These are phyloP conservation scores for Solanum hybrid DNA, from an alignment of 305 asterid species.

Conservation along the genomic window DNA sequence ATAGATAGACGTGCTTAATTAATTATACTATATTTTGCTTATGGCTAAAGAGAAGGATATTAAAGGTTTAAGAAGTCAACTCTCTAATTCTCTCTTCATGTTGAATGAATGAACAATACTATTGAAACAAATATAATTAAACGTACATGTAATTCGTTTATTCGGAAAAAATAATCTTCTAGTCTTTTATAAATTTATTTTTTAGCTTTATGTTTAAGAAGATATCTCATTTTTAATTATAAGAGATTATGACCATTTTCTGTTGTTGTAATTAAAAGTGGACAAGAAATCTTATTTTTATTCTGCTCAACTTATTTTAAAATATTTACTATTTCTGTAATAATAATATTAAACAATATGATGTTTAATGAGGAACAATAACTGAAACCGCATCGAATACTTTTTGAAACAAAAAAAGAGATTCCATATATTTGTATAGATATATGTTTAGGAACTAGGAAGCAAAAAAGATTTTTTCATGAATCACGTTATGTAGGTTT, in stretches of 20 bases:
- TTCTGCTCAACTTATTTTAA: not conserved
- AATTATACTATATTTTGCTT: not conserved
- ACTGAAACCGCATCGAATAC: not conserved
- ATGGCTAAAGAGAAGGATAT: not conserved
- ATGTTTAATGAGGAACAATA: not conserved
- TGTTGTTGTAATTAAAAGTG: not conserved
- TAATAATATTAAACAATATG: not conserved
- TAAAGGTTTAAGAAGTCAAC: not conserved
- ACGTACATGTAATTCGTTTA: not conserved
- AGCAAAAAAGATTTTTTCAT: not conserved
- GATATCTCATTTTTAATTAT: not conserved
- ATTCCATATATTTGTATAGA: not conserved
- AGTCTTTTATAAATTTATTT: not conserved
- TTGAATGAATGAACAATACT: not conserved
- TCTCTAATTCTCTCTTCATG: not conserved
- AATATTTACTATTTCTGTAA: not conserved
- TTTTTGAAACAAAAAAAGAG: not conserved
- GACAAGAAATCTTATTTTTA: not conserved
- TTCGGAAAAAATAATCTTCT: not conserved
- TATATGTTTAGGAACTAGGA: not conserved
- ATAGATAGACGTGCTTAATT: not conserved
- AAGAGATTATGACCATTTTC: not conserved
- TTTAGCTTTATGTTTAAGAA: not conserved
- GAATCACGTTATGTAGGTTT: not conserved
- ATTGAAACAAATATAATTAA: not conserved